Base-by-base conservation (phyloP, 2,329 filamentous ascomycete species). In the Stemphylium vesicarium region DNA sequence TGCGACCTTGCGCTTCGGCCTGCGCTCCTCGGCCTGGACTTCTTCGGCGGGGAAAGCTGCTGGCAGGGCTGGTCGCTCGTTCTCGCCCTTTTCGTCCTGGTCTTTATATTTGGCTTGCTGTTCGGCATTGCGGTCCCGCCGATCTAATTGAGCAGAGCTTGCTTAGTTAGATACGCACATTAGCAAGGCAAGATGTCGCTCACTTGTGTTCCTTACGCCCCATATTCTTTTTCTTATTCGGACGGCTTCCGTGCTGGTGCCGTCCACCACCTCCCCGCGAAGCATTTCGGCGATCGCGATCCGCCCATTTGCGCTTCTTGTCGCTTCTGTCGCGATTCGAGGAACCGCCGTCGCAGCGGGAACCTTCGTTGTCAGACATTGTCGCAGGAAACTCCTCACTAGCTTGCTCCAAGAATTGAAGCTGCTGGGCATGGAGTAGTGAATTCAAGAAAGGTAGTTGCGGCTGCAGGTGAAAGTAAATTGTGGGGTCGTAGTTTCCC, bases 1-100 rank as follows among this genome's bases (percentile, higher is more conserved):
- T 36, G 94, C 95, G 44, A 97, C 94, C 80, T 99, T 99, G 76
- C 91, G 88, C 83, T 99, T 99, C 20, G 95, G 95, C 52, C 87
- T 87, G 61, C 94, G 88, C 73, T 89, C 88, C 75, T 99, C 95
- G 41, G 87, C 87, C 11, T 89, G 91, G 64, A 97, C 94, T 77
- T 97, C 93, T 61, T 95, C 92, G 66, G 90, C 84, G 49, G 85
- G 80, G 67, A 88, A 89, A 37, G 83, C 77, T 4, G 81, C 80
- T 5, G 82, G 82, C 60, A 87, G 85, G 56, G 86, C 84, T 3
- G 79, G 77, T 18, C 59, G 51, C 33, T 65, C 64, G 16, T 66
- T 64, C 40, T 71, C 65, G 57, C 75, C 73, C 61, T 75, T 66
- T 50, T 75, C 66, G 54, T 71, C 66, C 45, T 67, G 60, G 63